Base-by-base conservation (phyloP, 2,329 filamentous ascomycete species). In the Sclerotinia subarctica region DNA sequence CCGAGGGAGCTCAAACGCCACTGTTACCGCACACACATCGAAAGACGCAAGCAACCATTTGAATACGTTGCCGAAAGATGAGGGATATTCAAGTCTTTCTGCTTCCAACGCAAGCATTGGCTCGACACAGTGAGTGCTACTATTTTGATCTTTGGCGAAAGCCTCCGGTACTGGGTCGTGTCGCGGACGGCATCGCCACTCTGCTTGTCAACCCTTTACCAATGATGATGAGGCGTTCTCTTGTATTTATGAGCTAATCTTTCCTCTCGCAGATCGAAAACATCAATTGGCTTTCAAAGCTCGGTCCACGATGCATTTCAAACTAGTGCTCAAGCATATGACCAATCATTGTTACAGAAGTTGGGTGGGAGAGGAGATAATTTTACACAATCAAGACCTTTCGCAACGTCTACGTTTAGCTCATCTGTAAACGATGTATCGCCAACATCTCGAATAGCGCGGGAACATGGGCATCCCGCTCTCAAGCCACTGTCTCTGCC, bases 21-120 rank as follows among this genome's bases (percentile, higher is more conserved):
- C 77, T 60, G 76, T 84, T 62, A 84, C 51, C 81, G 74, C 78
- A 80, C 66, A 82, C 81, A 69, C 81, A 80, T 70, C 83, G 81
- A 52, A 54, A 21, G 49, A 53, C 24, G 10, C 47, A 29, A 44
- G 29, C 11, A 46, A 42, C 17, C n/a, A 13, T 49, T 11, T 57
- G 29, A 51, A 17, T 49, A n/a, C 52, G 8, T 57, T 56, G n/a
- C 29, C 60, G 15, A 64, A 72, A 54, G 78, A 79, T 64, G 78
- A 79, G 72, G 78, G 77, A 26, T 79, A 79, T 69, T 72, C 74
- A 42, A 79, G 77, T 71, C 69, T 78, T 44, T 77, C 76, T 29
- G 73, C 74, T 38, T 77, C 76, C 19, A 73, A 73, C n/a, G 73
- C 74, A 46, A 78, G 77, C 67, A 72, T 74, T 69, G 71, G 72